These are phyloP conservation scores for Lycium ferocissimum DNA, from an alignment of 257 asterid genomes.

Conservation along the genomic window DNA sequence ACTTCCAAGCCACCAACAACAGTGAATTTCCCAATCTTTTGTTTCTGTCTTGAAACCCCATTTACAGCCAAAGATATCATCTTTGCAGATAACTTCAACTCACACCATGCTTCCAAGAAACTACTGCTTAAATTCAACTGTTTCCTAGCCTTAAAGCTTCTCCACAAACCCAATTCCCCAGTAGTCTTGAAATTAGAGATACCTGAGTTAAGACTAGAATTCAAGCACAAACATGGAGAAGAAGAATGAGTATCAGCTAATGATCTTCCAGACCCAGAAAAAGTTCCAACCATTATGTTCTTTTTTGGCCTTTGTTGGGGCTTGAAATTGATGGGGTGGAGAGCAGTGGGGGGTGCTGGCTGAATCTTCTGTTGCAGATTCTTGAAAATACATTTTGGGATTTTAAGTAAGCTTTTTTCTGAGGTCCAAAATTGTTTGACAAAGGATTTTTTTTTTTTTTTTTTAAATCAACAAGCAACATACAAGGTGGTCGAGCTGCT, in stretches of 20 bases:
- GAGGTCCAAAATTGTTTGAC: slow-evolving; percentile 37
- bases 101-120: slow-evolving; percentile 48
- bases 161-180: slow-evolving; percentile 31
- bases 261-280: slow-evolving; percentile 35
- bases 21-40: slow-evolving; percentile 38
- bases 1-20: slow-evolving; percentile 66
- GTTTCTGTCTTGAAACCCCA: slow-evolving; percentile 46
- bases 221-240: slow-evolving; percentile 51
- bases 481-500: not conserved
- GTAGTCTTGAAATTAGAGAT: slow-evolving; percentile 33
- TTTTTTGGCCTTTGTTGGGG: not conserved
- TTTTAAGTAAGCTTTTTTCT: slow-evolving; percentile 7
- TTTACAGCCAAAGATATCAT: slow-evolving; percentile 36
- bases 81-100: slow-evolving; percentile 37
- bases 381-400: slow-evolving; percentile 16
- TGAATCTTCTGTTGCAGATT: slow-evolving; percentile 25
- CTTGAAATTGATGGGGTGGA: not conserved
- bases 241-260: slow-evolving; percentile 41
- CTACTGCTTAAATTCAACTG: slow-evolving; percentile 48
- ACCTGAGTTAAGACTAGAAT: slow-evolving; percentile 43
- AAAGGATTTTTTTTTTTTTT: not conserved
- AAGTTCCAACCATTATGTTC: slow-evolving; percentile 48
- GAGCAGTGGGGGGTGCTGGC: not conserved
- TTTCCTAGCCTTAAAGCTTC: slow-evolving; percentile 37
- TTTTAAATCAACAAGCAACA: not conserved